phyloP scores from a whole-genome alignment of 1,284 basidiomycete species.

The Pseudozyma flocculosa region DNA sequence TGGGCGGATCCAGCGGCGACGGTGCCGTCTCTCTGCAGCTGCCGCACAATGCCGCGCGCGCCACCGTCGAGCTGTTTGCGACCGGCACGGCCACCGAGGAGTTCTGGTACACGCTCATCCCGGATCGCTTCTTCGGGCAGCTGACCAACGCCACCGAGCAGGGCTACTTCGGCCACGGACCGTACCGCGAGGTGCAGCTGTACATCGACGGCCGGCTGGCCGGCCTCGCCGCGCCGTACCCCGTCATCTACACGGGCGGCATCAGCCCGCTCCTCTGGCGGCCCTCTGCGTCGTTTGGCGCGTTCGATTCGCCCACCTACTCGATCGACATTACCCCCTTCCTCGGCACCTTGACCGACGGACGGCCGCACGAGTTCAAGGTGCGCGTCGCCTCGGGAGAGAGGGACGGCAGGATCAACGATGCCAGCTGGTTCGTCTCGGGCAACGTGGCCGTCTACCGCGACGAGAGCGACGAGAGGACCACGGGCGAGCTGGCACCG shows the following conservation, averaged over 20 bases:
- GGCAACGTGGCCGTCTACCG: conserved; percentile 66
- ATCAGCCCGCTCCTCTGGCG: conserved; percentile 74
- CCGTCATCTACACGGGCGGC: conserved; percentile 78
- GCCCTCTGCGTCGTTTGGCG: conserved; percentile 75
- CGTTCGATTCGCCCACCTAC: conserved; percentile 75
- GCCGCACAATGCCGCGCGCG: conserved; percentile 24
- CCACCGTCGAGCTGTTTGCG: conserved; percentile 41
- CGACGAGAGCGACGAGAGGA: conserved; percentile 20
- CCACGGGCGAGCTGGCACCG: conserved; percentile 17
- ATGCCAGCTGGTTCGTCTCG: conserved; percentile 72
- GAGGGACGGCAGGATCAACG: conserved; percentile 65
- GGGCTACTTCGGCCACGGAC: conserved; percentile 57
- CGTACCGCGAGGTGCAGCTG: conserved; percentile 76
- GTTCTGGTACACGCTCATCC: conserved; percentile 69
- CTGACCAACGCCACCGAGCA: conserved; percentile 65
- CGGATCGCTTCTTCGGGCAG: conserved; percentile 66
- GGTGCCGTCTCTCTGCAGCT: conserved; percentile 15
- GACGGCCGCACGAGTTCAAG: conserved; percentile 68
- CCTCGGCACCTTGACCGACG: conserved; percentile 70
- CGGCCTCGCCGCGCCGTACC: conserved; percentile 74
- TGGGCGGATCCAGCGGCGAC: conserved; percentile 18
- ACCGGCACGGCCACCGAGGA: conserved; percentile 28
- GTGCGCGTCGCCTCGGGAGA: conserved; percentile 74
- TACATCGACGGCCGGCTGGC: conserved; percentile 74
- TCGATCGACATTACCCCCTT: conserved; percentile 77